These are phyloP conservation scores for Chrysoporthe deuterocubensis DNA, from an alignment of 2,329 filamentous ascomycete genomes.

Conservation along the genomic window DNA sequence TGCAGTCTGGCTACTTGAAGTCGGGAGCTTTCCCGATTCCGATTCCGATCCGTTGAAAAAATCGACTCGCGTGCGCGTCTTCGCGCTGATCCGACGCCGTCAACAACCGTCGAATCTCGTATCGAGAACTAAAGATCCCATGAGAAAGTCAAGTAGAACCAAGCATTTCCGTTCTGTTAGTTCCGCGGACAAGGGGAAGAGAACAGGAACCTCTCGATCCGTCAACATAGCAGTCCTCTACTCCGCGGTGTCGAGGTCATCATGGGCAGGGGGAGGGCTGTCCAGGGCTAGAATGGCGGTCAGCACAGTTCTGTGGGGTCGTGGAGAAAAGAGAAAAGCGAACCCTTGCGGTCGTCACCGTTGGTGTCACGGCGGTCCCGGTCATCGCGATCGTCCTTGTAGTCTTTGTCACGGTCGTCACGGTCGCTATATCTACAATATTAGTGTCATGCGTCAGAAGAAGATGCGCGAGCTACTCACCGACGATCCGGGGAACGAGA, in stretches of 20 bases:
- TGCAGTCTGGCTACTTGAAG: conserved; percentile 6
- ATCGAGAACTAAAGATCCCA: conserved; percentile 29
- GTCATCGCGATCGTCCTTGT: conserved; percentile 70
- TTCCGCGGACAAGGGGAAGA: conserved; percentile 27
- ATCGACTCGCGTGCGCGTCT: conserved; percentile 23
- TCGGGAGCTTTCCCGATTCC: conserved; percentile 1
- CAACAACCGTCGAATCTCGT: conserved; percentile 22
- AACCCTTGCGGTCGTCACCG: conserved; percentile 90
- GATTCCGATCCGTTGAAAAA: conserved; percentile 23
- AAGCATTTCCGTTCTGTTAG: conserved; percentile 29
- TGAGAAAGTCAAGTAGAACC: conserved; percentile 27
- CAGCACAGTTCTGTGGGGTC: conserved; percentile 36
- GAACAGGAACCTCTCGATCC: conserved; percentile 28
- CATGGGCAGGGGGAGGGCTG: conserved; percentile 81
- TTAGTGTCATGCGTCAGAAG: conserved; percentile 50
- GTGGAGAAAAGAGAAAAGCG: conserved; percentile 36
- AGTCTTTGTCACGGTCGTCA: conserved; percentile 54
- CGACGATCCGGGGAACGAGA: conserved; percentile 71
- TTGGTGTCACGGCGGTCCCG: conserved; percentile 80
- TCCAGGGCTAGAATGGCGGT: conserved; percentile 57
- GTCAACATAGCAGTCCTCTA: conserved; percentile 38
- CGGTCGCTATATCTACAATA: conserved; percentile 45
- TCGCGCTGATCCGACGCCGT: conserved; percentile 25
- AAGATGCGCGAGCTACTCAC: conserved; percentile 40
- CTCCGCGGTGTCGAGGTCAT: conserved; percentile 96